Evolutionary conservation across 148 eudicot species (phyloP).

Genomic region (Arctostaphylos glauca): DNA sequence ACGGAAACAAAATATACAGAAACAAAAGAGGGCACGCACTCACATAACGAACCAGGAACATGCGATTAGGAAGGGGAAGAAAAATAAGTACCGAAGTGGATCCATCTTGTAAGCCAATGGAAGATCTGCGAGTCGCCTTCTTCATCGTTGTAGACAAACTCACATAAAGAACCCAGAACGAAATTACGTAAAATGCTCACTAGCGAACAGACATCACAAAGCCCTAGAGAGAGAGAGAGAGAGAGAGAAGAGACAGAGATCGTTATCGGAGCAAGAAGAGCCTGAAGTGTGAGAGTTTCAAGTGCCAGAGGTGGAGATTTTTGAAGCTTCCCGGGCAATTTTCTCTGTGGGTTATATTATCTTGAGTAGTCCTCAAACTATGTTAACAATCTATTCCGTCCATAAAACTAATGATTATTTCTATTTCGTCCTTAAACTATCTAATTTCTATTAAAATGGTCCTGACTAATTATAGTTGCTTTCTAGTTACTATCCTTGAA

Average conservation of each 20-base stretch:
- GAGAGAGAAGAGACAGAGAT: neutral
- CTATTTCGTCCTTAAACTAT: no score
- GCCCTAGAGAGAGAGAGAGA: slow-evolving; percentile 1
- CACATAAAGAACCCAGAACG: no score
- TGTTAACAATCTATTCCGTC: no score
- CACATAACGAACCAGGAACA: neutral
- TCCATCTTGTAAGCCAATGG: neutral
- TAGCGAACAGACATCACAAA: no score
- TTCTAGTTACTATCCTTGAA: no score
- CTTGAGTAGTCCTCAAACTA: no score
- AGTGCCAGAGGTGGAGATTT: neutral
- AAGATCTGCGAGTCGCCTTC: neutral
- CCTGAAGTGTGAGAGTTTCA: no score
- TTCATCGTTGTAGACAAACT: neutral
- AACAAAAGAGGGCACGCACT: neutral
- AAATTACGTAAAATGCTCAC: no score
- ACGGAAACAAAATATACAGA: neutral
- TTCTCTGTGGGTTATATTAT: neutral
- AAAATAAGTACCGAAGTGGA: neutral
- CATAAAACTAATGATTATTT: no score
- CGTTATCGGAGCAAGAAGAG: neutral
- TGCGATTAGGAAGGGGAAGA: neutral
- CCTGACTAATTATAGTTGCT: no score
- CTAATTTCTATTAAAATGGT: no score
- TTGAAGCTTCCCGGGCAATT: neutral